A percentile compares a stretch with the other conserved stretches of the same genome.
These are phyloP conservation scores for Kwoniella shandongensis DNA, from an alignment of 768 basidiomycete species.

Conservation along the genomic window DNA sequence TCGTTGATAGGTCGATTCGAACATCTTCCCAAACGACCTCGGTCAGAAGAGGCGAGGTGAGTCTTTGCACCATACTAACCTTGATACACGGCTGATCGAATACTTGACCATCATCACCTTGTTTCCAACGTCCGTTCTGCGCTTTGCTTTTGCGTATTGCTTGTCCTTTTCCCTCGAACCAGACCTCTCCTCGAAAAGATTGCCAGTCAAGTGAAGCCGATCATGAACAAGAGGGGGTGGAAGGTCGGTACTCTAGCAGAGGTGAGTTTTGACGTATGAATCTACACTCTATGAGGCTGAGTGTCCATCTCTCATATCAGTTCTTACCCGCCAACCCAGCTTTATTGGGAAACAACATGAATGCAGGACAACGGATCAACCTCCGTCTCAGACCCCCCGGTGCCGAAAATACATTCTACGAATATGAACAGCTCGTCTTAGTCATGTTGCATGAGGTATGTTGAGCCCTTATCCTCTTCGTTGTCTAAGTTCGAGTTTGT, in stretches of 20 bases:
- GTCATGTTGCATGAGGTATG: conserved; percentile 88
- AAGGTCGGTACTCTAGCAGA: conserved; percentile 55
- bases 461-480: neutral
- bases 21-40: conserved; percentile 40
- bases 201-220: conserved; percentile 73
- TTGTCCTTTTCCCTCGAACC: neutral
- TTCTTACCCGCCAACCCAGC: conserved; percentile 41
- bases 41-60: conserved; percentile 44
- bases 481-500: neutral
- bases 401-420: conserved; percentile 68
- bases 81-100: neutral
- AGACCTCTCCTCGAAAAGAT: conserved; percentile 48
- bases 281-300: too few relatives aligned
- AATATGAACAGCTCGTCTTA: conserved; percentile 71
- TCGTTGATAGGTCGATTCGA: conserved; percentile 32
- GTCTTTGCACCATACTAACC: conserved; percentile 9
- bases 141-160: neutral
- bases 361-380: conserved; percentile 77
- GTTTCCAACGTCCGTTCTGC: too few relatives aligned
- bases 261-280: conserved; percentile 27
- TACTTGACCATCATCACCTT: neutral
- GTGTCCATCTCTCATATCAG: too few relatives aligned
- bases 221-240: conserved; percentile 86
- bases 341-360: conserved; percentile 57
- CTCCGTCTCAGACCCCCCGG: conserved; percentile 74